These are phyloP conservation scores for Cercospora canescens DNA, from an alignment of 2,329 filamentous ascomycete genomes.

Conservation along the genomic window DNA sequence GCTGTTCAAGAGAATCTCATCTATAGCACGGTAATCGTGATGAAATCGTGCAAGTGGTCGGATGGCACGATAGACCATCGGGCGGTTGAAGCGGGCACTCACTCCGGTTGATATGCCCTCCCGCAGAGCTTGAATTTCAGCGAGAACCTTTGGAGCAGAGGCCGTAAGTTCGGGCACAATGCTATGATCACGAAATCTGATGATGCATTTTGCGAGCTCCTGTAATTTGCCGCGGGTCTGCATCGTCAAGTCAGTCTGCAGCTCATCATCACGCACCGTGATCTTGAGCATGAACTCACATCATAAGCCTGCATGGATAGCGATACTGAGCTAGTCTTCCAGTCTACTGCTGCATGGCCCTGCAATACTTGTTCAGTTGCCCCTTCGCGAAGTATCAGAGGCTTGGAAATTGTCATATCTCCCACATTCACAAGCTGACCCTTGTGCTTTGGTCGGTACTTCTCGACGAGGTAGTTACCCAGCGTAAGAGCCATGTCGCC, in stretches of 20 bases:
- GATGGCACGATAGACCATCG: background rate
- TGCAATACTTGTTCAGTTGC: background rate
- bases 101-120: too few relatives aligned
- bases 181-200: background rate
- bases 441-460: background rate
- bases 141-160: too few relatives aligned
- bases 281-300: too few relatives aligned
- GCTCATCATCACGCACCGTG: too few relatives aligned
- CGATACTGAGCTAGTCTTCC: background rate
- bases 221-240: background rate
- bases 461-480: slow-evolving; percentile 28
- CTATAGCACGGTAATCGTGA: background rate
- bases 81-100: too few relatives aligned
- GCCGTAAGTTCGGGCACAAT: background rate
- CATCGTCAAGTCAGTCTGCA: too few relatives aligned
- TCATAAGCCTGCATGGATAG: too few relatives aligned
- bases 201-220: background rate
- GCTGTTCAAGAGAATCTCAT: background rate
- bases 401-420: background rate
- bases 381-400: background rate
- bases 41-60: background rate
- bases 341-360: background rate
- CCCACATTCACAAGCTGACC: background rate
- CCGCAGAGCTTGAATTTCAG: background rate
- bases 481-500: slow-evolving; percentile 38